Percentiles rank a stretch among this genome's conserved stretches.
Evolutionary conservation across 176 grass and related monocot genomes (phyloP).

Genomic region (Olyra latifolia): DNA sequence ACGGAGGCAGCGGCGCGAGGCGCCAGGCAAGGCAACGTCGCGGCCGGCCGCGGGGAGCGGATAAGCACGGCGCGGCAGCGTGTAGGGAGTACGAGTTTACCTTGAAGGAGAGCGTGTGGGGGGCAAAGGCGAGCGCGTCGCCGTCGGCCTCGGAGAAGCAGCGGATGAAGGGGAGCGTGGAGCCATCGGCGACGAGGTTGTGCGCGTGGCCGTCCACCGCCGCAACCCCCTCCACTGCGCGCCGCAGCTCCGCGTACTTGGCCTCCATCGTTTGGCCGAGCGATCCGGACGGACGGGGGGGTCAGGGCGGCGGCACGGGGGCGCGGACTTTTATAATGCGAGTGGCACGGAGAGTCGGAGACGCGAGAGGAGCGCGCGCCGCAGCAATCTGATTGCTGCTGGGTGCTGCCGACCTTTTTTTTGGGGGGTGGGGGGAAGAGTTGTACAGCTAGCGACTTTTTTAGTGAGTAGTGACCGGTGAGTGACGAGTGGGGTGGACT

Average conservation of each 20-base stretch:
- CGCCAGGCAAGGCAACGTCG: background rate
- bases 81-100: constrained; percentile 22
- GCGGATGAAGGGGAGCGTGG: constrained; percentile 72
- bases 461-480: too few species aligned
- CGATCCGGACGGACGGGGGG: background rate
- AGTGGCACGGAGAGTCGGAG: background rate
- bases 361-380: too few species aligned
- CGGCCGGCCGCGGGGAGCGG: background rate
- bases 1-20: background rate
- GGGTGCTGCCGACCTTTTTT: too few species aligned
- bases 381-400: too few species aligned
- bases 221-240: constrained; percentile 53
- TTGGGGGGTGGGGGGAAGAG: too few species aligned
- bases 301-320: too few species aligned
- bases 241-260: constrained; percentile 60
- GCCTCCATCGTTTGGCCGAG: constrained; percentile 46
- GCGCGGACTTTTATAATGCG: background rate
- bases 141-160: constrained; percentile 92
- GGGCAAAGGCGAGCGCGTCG: constrained; percentile 69
- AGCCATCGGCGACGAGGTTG: constrained; percentile 59
- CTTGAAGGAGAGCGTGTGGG: constrained; percentile 91
- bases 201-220: constrained; percentile 91
- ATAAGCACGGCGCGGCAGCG: background rate
- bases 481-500: too few species aligned
- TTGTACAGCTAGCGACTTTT: too few species aligned